phyloP scores from a whole-genome alignment of 2,329 filamentous ascomycete species.

The Alternaria brassicae region DNA sequence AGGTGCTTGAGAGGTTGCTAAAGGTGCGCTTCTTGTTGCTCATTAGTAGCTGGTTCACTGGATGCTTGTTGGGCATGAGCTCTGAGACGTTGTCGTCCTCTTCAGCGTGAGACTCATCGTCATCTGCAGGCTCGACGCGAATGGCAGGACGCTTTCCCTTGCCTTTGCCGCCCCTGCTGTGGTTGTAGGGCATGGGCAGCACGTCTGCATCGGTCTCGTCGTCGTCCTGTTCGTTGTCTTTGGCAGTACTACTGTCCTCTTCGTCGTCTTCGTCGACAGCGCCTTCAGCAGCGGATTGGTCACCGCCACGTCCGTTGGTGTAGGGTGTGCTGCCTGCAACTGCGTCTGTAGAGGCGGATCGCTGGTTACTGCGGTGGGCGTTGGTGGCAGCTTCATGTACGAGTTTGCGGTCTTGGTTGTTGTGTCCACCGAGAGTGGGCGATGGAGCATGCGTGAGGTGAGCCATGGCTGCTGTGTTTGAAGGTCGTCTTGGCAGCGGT shows the following conservation, averaged over 20 bases:
- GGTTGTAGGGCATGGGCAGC: constrained; percentile 44
- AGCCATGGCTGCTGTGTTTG: constrained; percentile 33
- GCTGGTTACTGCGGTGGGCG: constrained; percentile 33
- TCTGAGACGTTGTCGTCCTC: constrained; percentile 40
- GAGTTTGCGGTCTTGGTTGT: constrained; percentile 41
- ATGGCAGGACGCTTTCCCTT: constrained; percentile 49
- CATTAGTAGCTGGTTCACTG: constrained; percentile 37
- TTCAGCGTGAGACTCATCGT: constrained; percentile 39
- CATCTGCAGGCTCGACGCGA: constrained; percentile 43
- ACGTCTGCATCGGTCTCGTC: constrained; percentile 48
- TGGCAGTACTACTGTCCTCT: constrained; percentile 41
- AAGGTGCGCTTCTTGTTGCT: constrained; percentile 50
- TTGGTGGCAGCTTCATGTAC: constrained; percentile 31
- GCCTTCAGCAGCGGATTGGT: constrained; percentile 39
- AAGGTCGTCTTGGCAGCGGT: constrained; percentile 2
- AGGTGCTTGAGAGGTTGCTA: constrained; percentile 50
- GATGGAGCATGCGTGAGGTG: constrained; percentile 34
- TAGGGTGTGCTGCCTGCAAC: constrained; percentile 30
- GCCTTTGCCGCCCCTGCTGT: constrained; percentile 44
- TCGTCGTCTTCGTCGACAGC: constrained; percentile 45
- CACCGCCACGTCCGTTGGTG: constrained; percentile 33
- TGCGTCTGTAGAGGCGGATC: constrained; percentile 26
- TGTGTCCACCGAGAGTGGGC: constrained; percentile 38
- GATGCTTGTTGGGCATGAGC: constrained; percentile 38
- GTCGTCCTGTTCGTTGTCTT: constrained; percentile 40